Base-by-base conservation (phyloP, 2,329 filamentous ascomycete species). In the Botrytis hyacinthi region DNA sequence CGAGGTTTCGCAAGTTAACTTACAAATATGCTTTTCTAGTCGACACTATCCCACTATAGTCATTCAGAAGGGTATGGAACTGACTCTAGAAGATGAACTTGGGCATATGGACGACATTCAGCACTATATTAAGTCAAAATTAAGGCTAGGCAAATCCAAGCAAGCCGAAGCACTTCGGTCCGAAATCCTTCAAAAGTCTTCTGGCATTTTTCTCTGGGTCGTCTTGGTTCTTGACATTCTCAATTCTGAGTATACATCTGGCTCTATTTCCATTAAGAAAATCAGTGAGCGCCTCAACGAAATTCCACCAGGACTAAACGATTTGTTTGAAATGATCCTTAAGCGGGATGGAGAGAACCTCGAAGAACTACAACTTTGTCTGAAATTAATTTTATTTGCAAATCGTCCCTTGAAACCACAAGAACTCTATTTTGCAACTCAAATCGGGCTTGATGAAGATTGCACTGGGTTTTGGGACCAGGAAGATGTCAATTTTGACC, bases 371-470 rank as follows among this genome's bases (percentile, higher is more conserved):
- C 72, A 83, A 0, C 75, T 87, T 0, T 88, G 84, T 44, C 74
- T 90, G 0, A 83, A 86, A 32, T 90, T 85, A 85, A 81, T 91
- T 0, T 80, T 90, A 0, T 89, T 84, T 37, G 82, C 88, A 22
- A 72, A 35, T 69, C 73, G 75, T 63, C 76, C 76, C 63, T 62
- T 77, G n/a, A 77, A 77, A 35, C 76, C 72, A n/a, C 71, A 75
- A 26, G 77, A 77, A 37, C 74, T 78, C 37, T 78, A 79, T 44
- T 78, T 76, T 37, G 76, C 77, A 26, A 68, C 78, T 46, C 68
- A 75, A 63, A 54, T 76, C 70, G 29, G 65, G 59, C 60, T 78
- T 4, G 69, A 76, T 26, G 73, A 73, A 73, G 57, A 73, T 6
- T 71, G 40, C 69, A 76, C 72, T 0, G 59, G 65, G 59, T 74